Base-by-base conservation (phyloP, 192 early-diverging fungal genomes). In the Backusella mclennaniae region DNA sequence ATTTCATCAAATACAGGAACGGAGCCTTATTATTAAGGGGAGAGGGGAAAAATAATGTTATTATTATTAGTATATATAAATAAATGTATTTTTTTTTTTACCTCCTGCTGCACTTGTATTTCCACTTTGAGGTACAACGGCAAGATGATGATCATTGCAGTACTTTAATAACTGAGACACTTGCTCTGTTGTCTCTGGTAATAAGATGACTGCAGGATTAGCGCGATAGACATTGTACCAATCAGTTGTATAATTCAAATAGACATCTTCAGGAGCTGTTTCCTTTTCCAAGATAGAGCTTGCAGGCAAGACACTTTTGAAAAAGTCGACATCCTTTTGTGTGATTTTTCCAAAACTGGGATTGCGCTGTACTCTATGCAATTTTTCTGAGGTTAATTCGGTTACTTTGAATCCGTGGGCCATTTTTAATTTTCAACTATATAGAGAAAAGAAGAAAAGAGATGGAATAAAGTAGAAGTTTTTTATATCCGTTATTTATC, bases 1-100 rank as follows among this genome's bases (percentile, higher is more conserved):
- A 99, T 90, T 84, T 99, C 98, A 77, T 99, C 98, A 86, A 96
- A 93, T 1, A 99, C 96, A 17, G 96, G 95, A 3, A 97, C 95
- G 66, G 92, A 89, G n/a, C 97, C 97, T 71, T 63, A 29, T 29
- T 63, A 21, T 63, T 63, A 29, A 93, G 8, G n/a, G 23, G 63
- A 9, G 23, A 3, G n/a, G 35, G 63, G 3, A 23, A 29, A n/a
- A 29, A 15, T 19, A 56, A 29, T 41, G 17, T 71, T 63, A 2
- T 63, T 29, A 14, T 29, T 29, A 4, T 63, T 14, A 26, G 56
- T 29, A 26, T 29, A 14, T 26, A 66, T 3, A 23, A 26, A 35
- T 29, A 7, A 1, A n/a, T n/a, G 38, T 33, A 3, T 33, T 3
- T 44, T 17, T n/a, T 12, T 44, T 17, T 17, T 49, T 66, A 78